Base-by-base conservation (phyloP, 108 stramenopile species). In the Stephanodiscus triporus region DNA sequence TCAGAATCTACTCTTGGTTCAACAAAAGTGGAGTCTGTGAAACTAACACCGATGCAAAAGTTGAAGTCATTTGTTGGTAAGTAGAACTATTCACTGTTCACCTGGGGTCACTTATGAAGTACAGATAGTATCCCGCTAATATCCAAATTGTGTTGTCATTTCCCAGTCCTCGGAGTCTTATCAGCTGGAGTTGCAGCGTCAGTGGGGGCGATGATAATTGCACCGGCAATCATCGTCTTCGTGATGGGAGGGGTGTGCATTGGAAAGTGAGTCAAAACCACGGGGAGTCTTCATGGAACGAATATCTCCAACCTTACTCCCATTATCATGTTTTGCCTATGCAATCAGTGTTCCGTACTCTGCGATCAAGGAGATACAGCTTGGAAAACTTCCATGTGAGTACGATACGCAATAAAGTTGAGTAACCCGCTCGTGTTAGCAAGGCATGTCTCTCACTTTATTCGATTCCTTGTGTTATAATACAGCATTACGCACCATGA, bases 401-500 rank as follows among this genome's bases (percentile, higher is more conserved):
- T 61, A 22, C 36, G 17, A n/a, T n/a, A n/a, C n/a, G n/a, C 20
- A 20, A 51, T 2, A 27, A 54, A 4, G 14, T 26, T 54, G 23
- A 54, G 53, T 1, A 9, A n/a, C 14, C 43, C 2, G 14, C 16
- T 17, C 43, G 43, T 45, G 14, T 0, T 16, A 16, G 13, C 0
- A 16, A 16, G 16, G 13, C 43, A 45, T 45, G 2, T 29, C 47
- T 62, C 16, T 47, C 49, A 23, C 54, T 51, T 6, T 36, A 60
- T 14, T 40, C 19, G 0, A 45, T 45, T 45, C 43, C 43, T 13
- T 45, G 14, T 45, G 43, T 26, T 23, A 24, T 29, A 47, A 50
- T 50, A 6, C 64, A 71, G 60, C 77, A 36, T 59, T 79, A 22
- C 58, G 78, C 24, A 3, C 40, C 14, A 23, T 72, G 58, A 68